phyloP scores from a whole-genome alignment of 1,139 yeast genomes.

The Pneumocystis wakefieldiae region DNA sequence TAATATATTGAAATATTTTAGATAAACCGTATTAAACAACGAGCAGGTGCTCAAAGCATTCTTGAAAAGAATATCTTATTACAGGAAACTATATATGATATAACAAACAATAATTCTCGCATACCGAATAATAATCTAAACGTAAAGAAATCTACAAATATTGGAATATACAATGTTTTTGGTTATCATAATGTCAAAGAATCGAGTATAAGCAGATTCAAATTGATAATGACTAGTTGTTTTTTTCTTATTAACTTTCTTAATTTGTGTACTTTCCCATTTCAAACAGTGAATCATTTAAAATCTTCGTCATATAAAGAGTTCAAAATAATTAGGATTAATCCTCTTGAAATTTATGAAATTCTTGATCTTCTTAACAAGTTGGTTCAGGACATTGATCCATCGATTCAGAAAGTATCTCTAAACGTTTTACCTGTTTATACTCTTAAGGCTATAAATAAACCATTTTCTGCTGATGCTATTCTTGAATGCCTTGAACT shows the following conservation, averaged over 20 bases:
- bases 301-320: background rate
- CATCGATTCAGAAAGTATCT: constrained; percentile 25
- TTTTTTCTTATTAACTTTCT: constrained; percentile 62
- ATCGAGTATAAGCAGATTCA: constrained; percentile 17
- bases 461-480: constrained; percentile 49
- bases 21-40: constrained; percentile 74
- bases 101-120: constrained; percentile 8
- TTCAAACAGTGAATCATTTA: constrained; percentile 7
- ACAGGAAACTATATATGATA: constrained; percentile 40
- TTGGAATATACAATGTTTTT: constrained; percentile 11
- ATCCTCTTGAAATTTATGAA: background rate
- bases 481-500: constrained; percentile 38
- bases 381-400: background rate
- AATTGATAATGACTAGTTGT: constrained; percentile 44
- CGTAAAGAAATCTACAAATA: constrained; percentile 3
- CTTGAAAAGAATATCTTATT: constrained; percentile 90
- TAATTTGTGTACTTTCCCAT: constrained; percentile 30
- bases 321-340: background rate
- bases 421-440: constrained; percentile 55
- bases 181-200: constrained; percentile 17
- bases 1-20: background rate
- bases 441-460: constrained; percentile 15
- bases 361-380: constrained; percentile 1
- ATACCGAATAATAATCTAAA: constrained; percentile 8
- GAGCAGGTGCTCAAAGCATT: constrained; percentile 63